These are phyloP conservation scores for Salix suchowensis DNA, from an alignment of 345 rosid genomes.

Conservation along the genomic window DNA sequence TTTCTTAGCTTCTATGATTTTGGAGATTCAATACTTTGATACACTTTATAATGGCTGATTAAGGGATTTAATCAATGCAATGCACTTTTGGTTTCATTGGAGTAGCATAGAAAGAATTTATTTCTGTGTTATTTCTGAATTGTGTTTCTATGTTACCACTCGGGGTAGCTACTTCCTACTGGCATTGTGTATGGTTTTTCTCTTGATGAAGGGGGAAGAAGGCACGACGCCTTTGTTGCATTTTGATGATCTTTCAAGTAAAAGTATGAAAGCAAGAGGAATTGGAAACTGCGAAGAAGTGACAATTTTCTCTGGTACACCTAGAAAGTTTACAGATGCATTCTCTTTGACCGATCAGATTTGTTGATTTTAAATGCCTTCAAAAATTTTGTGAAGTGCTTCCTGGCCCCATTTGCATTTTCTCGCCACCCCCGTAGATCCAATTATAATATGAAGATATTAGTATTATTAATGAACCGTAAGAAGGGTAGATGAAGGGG, in stretches of 20 bases:
- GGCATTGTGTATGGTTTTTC: background rate
- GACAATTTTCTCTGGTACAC: background rate
- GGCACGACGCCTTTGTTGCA: background rate
- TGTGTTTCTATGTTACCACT: background rate
- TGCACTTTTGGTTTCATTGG: slow-evolving; percentile 4
- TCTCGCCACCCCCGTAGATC: background rate
- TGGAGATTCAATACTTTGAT: background rate
- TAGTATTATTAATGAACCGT: too few relatives aligned
- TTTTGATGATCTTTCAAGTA: background rate
- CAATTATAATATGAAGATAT: too few relatives aligned
- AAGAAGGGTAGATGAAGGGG: too few relatives aligned
- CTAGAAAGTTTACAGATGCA: background rate
- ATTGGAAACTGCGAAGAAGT: background rate
- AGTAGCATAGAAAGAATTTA: background rate
- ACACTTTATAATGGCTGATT: background rate
- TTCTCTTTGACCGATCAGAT: background rate
- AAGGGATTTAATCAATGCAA: background rate
- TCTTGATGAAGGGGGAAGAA: background rate
- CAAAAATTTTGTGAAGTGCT: background rate
- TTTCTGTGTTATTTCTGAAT: background rate
- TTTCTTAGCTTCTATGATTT: background rate
- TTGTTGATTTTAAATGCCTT: background rate
- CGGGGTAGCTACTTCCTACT: background rate
- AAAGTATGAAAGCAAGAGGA: background rate
- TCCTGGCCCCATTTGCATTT: background rate